These are phyloP conservation scores for Tolypocladium ovalisporum DNA, from an alignment of 2,329 filamentous ascomycete genomes.

Conservation along the genomic window DNA sequence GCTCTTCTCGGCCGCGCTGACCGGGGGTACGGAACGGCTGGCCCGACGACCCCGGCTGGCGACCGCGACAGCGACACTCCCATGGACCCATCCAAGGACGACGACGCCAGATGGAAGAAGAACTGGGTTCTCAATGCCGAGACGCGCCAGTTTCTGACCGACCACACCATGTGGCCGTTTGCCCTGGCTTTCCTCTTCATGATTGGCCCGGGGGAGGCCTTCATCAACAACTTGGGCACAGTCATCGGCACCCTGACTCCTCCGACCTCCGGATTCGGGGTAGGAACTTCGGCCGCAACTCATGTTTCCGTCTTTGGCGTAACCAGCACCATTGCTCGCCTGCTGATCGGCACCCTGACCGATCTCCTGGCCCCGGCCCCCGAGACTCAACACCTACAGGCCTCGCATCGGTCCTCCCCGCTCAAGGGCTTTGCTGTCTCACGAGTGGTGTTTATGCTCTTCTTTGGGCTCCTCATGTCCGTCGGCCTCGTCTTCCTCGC, in stretches of 20 bases:
- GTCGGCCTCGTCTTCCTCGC: slow-evolving; percentile 69
- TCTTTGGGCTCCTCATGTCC: slow-evolving; percentile 63
- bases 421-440: slow-evolving; percentile 50
- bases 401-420: slow-evolving; percentile 14
- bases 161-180: slow-evolving; percentile 93
- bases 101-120: slow-evolving; percentile 59
- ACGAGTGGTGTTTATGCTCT: slow-evolving; percentile 68
- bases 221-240: slow-evolving; percentile 94
- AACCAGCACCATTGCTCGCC: slow-evolving; percentile 79
- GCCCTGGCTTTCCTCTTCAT: slow-evolving; percentile 86
- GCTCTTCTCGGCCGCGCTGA: slow-evolving; percentile 53
- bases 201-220: slow-evolving; percentile 90
- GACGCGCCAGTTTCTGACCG: slow-evolving; percentile 71
- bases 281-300: slow-evolving; percentile 58
- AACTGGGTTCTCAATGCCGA: slow-evolving; percentile 86
- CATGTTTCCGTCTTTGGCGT: slow-evolving; percentile 90
- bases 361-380: slow-evolving; percentile 70
- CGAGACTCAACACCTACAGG: slow-evolving; percentile 45
- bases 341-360: slow-evolving; percentile 81
- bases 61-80: slow-evolving; percentile 34
- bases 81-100: slow-evolving; percentile 28
- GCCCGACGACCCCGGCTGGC: slow-evolving; percentile 29
- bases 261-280: slow-evolving; percentile 31
- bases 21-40: slow-evolving; percentile 51
- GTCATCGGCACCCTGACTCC: slow-evolving; percentile 78